These are phyloP conservation scores for Microglena sp. DNA, from an alignment of 139 green algal species.

Conservation along the genomic window DNA sequence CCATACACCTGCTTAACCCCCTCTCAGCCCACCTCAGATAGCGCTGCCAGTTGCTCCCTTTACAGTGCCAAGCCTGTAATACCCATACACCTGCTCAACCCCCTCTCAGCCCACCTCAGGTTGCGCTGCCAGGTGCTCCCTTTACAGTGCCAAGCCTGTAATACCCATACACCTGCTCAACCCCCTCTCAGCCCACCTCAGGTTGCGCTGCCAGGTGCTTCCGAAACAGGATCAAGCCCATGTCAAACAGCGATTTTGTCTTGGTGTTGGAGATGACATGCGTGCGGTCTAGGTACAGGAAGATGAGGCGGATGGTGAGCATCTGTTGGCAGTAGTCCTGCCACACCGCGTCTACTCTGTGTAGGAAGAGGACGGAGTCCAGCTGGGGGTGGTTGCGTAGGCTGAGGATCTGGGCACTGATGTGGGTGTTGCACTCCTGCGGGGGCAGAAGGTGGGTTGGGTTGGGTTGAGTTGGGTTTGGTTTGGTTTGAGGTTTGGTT, in stretches of 20 bases:
- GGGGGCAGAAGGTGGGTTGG: neutral
- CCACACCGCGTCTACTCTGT: slow-evolving; percentile 58
- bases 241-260: slow-evolving; percentile 83
- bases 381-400: slow-evolving; percentile 30
- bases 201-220: slow-evolving; percentile 55
- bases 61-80: too few species aligned
- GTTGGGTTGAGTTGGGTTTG: too few species aligned
- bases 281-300: slow-evolving; percentile 93
- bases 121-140: slow-evolving; percentile 57
- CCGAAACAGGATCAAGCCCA: slow-evolving; percentile 79
- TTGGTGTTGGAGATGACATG: slow-evolving; percentile 63
- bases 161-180: too few species aligned
- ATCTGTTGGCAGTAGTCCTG: slow-evolving; percentile 71
- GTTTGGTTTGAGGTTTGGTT: too few species aligned
- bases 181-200: too few species aligned
- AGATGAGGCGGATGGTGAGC: slow-evolving; percentile 86
- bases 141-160: slow-evolving; percentile 81
- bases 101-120: slow-evolving; percentile 53
- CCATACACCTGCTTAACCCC: too few species aligned
- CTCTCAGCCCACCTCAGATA: too few species aligned
- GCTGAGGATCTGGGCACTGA: slow-evolving; percentile 31
- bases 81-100: too few species aligned
- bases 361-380: slow-evolving; percentile 66
- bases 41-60: too few species aligned
- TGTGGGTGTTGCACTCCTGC: slow-evolving; percentile 66